phyloP scores from a whole-genome alignment of 2,329 filamentous ascomycete genomes.

The Lasiodiplodia sp. region DNA sequence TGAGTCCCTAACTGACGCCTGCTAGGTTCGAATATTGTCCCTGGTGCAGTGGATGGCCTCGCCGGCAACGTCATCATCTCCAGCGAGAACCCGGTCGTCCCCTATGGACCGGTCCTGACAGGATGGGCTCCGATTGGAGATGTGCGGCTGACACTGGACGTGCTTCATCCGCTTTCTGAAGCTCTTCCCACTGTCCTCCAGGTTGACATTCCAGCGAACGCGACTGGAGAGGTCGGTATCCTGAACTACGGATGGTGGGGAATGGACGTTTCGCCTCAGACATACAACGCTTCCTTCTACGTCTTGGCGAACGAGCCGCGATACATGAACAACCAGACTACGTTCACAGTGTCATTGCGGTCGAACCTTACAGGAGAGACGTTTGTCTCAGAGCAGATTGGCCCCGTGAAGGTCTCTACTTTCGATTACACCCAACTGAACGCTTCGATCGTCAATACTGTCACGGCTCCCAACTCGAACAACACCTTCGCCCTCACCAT shows the following conservation, averaged over 20 bases:
- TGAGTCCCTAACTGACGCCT: neutral
- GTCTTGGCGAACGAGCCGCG: slow-evolving; percentile 47
- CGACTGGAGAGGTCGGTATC: slow-evolving; percentile 55
- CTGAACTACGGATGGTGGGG: slow-evolving; percentile 61
- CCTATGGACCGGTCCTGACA: slow-evolving; percentile 39
- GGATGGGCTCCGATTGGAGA: slow-evolving; percentile 44
- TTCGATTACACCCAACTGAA: slow-evolving; percentile 43
- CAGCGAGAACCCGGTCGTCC: slow-evolving; percentile 40
- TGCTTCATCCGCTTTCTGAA: slow-evolving; percentile 53
- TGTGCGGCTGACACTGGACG: slow-evolving; percentile 47
- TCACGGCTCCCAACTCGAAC: slow-evolving; percentile 56
- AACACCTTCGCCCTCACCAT: slow-evolving; percentile 62
- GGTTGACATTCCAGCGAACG: slow-evolving; percentile 46
- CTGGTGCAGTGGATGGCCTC: slow-evolving; percentile 34
- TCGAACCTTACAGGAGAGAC: slow-evolving; percentile 52
- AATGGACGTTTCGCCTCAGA: slow-evolving; percentile 57
- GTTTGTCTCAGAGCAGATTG: slow-evolving; percentile 46
- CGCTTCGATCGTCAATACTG: slow-evolving; percentile 51
- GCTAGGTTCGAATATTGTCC: slow-evolving; percentile 35
- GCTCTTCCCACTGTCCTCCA: slow-evolving; percentile 54
- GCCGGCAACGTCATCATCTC: slow-evolving; percentile 36
- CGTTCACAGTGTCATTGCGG: slow-evolving; percentile 50
- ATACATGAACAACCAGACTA: slow-evolving; percentile 43
- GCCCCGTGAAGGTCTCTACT: slow-evolving; percentile 36
- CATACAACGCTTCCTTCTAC: slow-evolving; percentile 61